Percentiles rank a stretch among this genome's conserved stretches.
These are phyloP conservation scores for Orychophragmus violaceus DNA, from an alignment of 345 rosid species.

Conservation along the genomic window DNA sequence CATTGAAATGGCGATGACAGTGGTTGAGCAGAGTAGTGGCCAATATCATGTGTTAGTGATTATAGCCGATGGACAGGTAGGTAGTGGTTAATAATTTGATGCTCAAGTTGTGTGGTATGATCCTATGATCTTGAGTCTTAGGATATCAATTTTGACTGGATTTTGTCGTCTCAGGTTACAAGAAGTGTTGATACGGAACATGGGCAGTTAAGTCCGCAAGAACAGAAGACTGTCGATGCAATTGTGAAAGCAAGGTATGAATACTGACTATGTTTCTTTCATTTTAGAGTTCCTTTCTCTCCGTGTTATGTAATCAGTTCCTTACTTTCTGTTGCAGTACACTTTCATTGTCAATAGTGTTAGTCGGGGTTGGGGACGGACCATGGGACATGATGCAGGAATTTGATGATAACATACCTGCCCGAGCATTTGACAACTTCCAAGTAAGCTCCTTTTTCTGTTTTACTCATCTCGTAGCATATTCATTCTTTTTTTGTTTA, in stretches of 20 bases:
- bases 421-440: slow-evolving; percentile 92
- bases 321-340: slow-evolving; percentile 19
- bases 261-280: not conserved
- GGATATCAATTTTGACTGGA: not conserved
- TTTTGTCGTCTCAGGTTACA: slow-evolving; percentile 46
- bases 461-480: not conserved
- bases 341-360: slow-evolving; percentile 79
- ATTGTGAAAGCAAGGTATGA: slow-evolving; percentile 85
- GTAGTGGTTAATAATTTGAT: slow-evolving; percentile 26
- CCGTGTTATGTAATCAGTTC: not conserved
- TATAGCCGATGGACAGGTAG: slow-evolving; percentile 99
- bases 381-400: slow-evolving; percentile 99
- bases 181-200: slow-evolving; percentile 67
- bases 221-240: slow-evolving; percentile 85
- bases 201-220: slow-evolving; percentile 83
- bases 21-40: slow-evolving; percentile 82
- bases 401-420: slow-evolving; percentile 95
- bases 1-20: slow-evolving; percentile 91
- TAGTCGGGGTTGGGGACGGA: slow-evolving; percentile 96
- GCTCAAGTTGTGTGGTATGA: not conserved
- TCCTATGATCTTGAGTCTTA: not conserved
- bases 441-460: slow-evolving; percentile 44
- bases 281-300: not conserved
- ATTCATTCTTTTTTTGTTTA: not conserved
- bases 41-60: slow-evolving; percentile 94